Evolutionary conservation across 768 basidiomycete species (phyloP).

Genomic region (Psilocybe azurescens): DNA sequence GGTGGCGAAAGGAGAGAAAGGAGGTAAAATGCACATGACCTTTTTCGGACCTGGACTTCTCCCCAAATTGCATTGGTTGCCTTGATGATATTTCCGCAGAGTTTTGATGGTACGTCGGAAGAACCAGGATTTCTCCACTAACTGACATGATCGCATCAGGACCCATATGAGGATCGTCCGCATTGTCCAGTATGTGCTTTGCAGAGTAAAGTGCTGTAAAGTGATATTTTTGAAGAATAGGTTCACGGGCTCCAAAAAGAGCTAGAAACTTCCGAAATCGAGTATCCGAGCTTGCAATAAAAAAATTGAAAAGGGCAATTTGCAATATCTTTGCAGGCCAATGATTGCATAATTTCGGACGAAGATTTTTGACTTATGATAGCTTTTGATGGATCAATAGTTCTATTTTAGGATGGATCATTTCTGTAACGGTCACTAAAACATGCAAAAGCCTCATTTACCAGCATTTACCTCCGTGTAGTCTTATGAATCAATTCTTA

Average conservation of each 20-base stretch:
- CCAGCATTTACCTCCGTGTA: neutral
- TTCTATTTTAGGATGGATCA: neutral
- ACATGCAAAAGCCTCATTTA: neutral
- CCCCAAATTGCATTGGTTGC: slow-evolving; percentile 14
- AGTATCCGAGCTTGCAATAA: neutral
- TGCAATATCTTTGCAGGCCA: no score
- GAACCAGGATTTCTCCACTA: neutral
- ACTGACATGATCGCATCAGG: slow-evolving; percentile 12
- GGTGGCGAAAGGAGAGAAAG: slow-evolving; percentile 12
- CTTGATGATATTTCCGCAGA: slow-evolving; percentile 12
- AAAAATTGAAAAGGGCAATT: no score
- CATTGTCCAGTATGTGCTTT: neutral
- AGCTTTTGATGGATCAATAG: neutral
- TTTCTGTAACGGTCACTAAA: neutral
- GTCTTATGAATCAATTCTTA: neutral
- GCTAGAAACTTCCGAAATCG: no score
- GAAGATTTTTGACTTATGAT: neutral
- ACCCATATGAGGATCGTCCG: neutral
- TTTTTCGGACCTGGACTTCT: slow-evolving; percentile 12
- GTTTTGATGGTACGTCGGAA: slow-evolving; percentile 2
- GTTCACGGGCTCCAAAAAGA: no score
- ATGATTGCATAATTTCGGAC: neutral
- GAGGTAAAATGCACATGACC: slow-evolving; percentile 5
- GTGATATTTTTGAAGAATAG: no score
- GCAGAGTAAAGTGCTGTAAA: no score